Evolutionary conservation across 352 stramenopile genomes (phyloP), one percentile per base, ranked within the genome.

Genomic region (Blastocystis sp.): DNA sequence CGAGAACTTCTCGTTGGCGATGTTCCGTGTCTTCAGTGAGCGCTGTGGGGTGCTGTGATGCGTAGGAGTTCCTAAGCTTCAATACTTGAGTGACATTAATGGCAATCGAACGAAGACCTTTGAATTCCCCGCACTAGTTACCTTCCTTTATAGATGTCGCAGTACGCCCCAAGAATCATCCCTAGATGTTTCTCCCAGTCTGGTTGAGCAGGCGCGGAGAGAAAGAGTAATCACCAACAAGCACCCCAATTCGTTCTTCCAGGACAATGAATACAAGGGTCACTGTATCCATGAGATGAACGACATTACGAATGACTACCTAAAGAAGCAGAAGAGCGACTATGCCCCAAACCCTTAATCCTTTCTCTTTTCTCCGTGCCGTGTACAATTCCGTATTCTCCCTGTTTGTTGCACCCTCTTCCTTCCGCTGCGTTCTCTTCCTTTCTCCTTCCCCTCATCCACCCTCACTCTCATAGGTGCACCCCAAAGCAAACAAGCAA

Each of bases 141-240:
- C 7, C 34, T 68, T 68, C 62, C 62, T 68, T 21, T 68, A 68
- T 68, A 92, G 93, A 68, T 91, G 91, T 40, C 92, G 89, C 14
- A 91, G 94, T 57, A 0, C 6, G 48, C 45, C 11, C 4, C 11
- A 11, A 11, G 6, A 14, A 14, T 57, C 6, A 57, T 0, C 6
- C 48, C 6, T 57, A 57, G 48, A 57, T 14, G 14, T 57, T 17
- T 57, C 48, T 7, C 28, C 28, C 28, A 34, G 28, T 34, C 28
- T 34, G 28, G 28, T 34, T 0, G 28, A 34, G 28, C 28, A 34
- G 28, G 28, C 28, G 28, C 28, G 28, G 0, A 34, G 28, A 34
- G 28, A 34, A 34, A 34, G 28, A 34, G 28, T 34, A 34, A 34
- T 57, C 6, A 57, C 6, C 6, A 14, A 57, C 48, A 7, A 14